Conservation (phyloP, 2,329 filamentous ascomycete genomes). For the Clarireedia paspali region DNA sequence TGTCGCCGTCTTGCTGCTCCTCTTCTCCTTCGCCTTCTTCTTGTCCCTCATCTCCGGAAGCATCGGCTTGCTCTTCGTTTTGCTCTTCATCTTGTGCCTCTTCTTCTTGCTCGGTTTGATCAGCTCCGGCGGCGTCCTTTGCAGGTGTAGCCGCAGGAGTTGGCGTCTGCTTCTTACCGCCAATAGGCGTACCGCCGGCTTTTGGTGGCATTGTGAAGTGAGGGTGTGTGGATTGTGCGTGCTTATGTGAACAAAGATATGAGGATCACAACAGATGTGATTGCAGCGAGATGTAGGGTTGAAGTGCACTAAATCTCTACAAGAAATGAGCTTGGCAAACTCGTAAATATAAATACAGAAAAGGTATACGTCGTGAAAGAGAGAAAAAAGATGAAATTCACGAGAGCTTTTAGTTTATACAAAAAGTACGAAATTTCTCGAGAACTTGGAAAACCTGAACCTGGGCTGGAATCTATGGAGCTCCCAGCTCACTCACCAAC, state of each 20-base stretch:
- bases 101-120: constrained; percentile 2
- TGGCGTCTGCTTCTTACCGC: constrained; percentile 1
- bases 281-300: too few relatives aligned
- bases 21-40: constrained; percentile 1
- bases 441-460: constrained; percentile 7
- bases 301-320: too few relatives aligned
- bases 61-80: background rate
- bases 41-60: background rate
- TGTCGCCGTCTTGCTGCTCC: background rate
- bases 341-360: background rate
- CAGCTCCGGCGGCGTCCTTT: background rate
- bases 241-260: background rate
- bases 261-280: too few relatives aligned
- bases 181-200: background rate
- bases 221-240: background rate
- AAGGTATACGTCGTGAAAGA: background rate
- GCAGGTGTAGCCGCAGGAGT: constrained; percentile 1
- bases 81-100: constrained; percentile 7
- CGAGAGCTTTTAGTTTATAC: constrained; percentile 5
- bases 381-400: background rate
- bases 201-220: constrained; percentile 5
- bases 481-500: background rate
- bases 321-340: background rate
- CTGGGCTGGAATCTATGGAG: constrained; percentile 3
- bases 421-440: background rate